Evolutionary conservation across 2,329 filamentous ascomycete genomes (phyloP).

Genomic region (Colletotrichum agaves): DNA sequence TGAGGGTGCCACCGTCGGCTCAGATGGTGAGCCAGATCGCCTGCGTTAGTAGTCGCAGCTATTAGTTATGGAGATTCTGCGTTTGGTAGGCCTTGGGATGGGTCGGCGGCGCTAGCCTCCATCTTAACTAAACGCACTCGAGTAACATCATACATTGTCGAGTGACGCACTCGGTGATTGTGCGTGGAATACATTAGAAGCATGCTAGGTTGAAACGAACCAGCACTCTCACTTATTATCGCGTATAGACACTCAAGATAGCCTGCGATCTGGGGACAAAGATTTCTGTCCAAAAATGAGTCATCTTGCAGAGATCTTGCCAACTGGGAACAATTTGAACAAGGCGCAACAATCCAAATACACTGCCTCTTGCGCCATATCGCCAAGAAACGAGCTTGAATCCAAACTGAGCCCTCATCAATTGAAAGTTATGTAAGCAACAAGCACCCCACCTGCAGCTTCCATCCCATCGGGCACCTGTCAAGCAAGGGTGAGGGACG

Average conservation of each 20-base stretch:
- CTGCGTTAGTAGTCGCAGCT: conserved; percentile 17
- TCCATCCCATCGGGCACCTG: not conserved
- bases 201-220: too few species aligned
- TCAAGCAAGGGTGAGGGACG: conserved; percentile 30
- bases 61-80: conserved; percentile 10
- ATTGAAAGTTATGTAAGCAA: not conserved
- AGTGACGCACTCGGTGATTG: not conserved
- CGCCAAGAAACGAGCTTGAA: not conserved
- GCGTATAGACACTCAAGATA: too few species aligned
- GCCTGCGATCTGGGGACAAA: not conserved
- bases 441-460: conserved; percentile 11
- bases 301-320: not conserved
- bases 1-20: conserved; percentile 7
- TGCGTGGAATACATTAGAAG: too few species aligned
- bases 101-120: conserved; percentile 19
- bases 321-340: too few species aligned
- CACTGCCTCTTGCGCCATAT: not conserved
- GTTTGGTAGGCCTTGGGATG: conserved; percentile 18
- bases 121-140: conserved; percentile 5
- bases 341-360: not conserved
- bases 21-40: not conserved
- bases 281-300: not conserved
- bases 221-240: too few species aligned
- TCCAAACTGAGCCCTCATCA: not conserved
- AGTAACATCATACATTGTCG: not conserved